Evolutionary conservation across 371 early-diverging fungal species (phyloP).

Genomic region (Batkoa obscura): DNA sequence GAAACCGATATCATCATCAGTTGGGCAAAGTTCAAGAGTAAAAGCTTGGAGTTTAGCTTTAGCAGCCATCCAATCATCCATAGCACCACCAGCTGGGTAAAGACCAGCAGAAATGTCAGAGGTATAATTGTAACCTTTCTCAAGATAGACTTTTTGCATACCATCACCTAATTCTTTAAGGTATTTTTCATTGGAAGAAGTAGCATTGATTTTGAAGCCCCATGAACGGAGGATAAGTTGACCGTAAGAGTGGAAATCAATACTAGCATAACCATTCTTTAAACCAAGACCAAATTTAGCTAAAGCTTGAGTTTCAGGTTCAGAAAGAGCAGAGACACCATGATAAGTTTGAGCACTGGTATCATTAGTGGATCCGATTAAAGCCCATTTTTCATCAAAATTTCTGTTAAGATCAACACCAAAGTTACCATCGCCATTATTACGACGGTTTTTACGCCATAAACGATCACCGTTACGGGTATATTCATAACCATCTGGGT

Average conservation of each 20-base stretch:
- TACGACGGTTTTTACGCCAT: slow-evolving; percentile 32
- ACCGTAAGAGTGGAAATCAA: slow-evolving; percentile 34
- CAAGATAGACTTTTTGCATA: not conserved
- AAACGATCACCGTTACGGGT: slow-evolving; percentile 14
- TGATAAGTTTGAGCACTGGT: slow-evolving; percentile 20
- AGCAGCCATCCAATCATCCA: not conserved
- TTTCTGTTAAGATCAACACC: slow-evolving; percentile 20
- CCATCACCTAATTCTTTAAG: not conserved
- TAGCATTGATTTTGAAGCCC: not conserved
- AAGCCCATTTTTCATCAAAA: slow-evolving; percentile 21
- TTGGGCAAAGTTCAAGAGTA: not conserved
- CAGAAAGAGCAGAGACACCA: slow-evolving; percentile 15
- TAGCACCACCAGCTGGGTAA: not conserved
- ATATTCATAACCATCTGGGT: slow-evolving; percentile 25
- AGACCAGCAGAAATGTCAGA: not conserved
- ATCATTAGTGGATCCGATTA: slow-evolving; percentile 20
- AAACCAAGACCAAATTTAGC: slow-evolving; percentile 19
- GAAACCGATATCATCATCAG: not conserved
- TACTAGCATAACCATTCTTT: slow-evolving; percentile 20
- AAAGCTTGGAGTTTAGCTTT: not conserved
- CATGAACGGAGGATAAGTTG: slow-evolving; percentile 17
- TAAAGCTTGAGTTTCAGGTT: slow-evolving; percentile 19
- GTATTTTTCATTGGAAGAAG: not conserved
- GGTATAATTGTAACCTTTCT: not conserved
- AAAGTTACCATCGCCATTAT: slow-evolving; percentile 14